phyloP scores from a whole-genome alignment of 257 asterid genomes.

The Solanum habrochaites region DNA sequence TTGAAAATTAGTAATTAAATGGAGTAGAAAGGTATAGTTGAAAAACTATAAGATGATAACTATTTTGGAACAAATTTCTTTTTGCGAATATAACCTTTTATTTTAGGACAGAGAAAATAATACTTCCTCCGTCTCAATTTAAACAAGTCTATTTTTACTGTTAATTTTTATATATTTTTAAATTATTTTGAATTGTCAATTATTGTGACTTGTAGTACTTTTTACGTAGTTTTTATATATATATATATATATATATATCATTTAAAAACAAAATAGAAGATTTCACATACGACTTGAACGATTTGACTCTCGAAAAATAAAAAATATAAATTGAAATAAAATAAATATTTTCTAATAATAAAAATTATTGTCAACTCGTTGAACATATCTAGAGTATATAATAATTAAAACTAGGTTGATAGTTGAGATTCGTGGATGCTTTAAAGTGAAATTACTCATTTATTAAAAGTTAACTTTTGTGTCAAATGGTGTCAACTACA shows the following conservation, averaged over 20 bases:
- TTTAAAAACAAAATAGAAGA: too few relatives aligned
- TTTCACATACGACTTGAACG: too few relatives aligned
- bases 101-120: not conserved
- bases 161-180: too few relatives aligned
- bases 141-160: not conserved
- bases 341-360: not conserved
- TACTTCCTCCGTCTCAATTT: rapidly evolving
- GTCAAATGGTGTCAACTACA: not conserved
- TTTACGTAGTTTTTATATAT: too few relatives aligned
- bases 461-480: not conserved
- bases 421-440: not conserved
- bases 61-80: too few relatives aligned
- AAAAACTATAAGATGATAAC: not conserved
- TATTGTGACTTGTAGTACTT: too few relatives aligned
- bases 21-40: not conserved
- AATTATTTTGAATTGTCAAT: not conserved
- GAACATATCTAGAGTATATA: not conserved
- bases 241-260: too few relatives aligned
- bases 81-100: not conserved
- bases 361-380: not conserved
- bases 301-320: not conserved
- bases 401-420: not conserved
- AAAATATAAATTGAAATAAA: too few relatives aligned
- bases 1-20: too few relatives aligned
- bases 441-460: not conserved